A percentile compares a stretch with the other conserved stretches of the same genome.
These are phyloP conservation scores for Pythium coloratum DNA, from an alignment of 352 stramenopile genomes.

Conservation along the genomic window DNA sequence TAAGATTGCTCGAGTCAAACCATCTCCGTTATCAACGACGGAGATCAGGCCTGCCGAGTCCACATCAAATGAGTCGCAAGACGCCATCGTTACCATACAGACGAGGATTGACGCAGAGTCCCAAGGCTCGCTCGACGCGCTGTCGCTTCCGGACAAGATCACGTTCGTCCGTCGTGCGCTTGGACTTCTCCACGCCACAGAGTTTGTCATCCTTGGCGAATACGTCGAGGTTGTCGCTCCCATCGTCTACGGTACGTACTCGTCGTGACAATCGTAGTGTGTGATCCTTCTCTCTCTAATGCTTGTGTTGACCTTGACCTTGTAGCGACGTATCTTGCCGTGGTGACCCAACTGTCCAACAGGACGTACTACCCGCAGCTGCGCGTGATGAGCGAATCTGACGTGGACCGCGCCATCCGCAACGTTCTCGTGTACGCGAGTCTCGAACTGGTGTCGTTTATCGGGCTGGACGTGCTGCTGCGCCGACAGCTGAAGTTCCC, in stretches of 20 bases:
- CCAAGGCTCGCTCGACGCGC: neutral
- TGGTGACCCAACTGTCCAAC: constrained; percentile 4
- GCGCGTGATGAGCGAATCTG: constrained; percentile 17
- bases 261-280: too few relatives aligned
- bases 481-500: constrained; percentile 27
- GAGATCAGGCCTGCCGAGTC: neutral
- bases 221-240: constrained; percentile 41
- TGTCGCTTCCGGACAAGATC: neutral
- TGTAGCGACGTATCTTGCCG: constrained; percentile 1
- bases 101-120: neutral
- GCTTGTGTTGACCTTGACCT: neutral
- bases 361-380: constrained; percentile 22
- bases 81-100: neutral
- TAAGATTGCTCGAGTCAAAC: neutral
- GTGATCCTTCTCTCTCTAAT: too few relatives aligned
- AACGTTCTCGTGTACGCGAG: constrained; percentile 36
- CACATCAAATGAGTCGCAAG: neutral
- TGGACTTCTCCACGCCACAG: constrained; percentile 38
- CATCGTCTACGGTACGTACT: constrained; percentile 30
- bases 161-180: constrained; percentile 7
- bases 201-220: constrained; percentile 49
- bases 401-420: constrained; percentile 21
- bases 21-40: neutral
- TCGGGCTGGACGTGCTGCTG: constrained; percentile 28
- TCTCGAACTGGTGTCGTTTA: constrained; percentile 40